These are phyloP conservation scores for Wickerhamiella lipophila DNA, from an alignment of 805 yeast species.

Conservation along the genomic window DNA sequence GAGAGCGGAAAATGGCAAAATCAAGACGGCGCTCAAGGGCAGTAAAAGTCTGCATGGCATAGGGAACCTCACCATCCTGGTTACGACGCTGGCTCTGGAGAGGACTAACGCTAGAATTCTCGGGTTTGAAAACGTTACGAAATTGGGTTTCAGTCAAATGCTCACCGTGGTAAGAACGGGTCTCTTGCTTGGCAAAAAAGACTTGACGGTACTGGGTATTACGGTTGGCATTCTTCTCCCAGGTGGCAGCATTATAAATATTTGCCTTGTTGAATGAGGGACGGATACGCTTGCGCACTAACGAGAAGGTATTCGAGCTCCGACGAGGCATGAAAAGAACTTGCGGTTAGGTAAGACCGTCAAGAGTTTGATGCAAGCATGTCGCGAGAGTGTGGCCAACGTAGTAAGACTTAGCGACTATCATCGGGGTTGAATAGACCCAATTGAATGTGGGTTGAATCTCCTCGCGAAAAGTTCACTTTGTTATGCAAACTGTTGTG, in stretches of 20 bases:
- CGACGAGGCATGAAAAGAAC: conserved; percentile 23
- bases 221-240: conserved; percentile 35
- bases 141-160: conserved; percentile 74
- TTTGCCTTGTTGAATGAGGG: conserved; percentile 87
- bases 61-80: conserved; percentile 53
- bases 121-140: conserved; percentile 54
- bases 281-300: conserved; percentile 39
- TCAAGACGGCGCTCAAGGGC: conserved; percentile 80
- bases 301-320: conserved; percentile 26
- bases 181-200: conserved; percentile 81
- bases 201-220: conserved; percentile 78
- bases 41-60: conserved; percentile 78
- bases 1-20: conserved; percentile 75
- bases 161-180: conserved; percentile 94
- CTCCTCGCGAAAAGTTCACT: too few species aligned
- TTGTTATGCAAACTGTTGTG: too few species aligned
- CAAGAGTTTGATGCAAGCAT: too few species aligned
- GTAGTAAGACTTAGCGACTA: too few species aligned
- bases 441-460: too few species aligned
- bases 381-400: too few species aligned
- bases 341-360: not conserved
- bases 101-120: conserved; percentile 76
- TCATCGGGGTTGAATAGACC: too few species aligned
- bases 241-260: conserved; percentile 71
- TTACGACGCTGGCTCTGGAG: conserved; percentile 40